phyloP scores from a whole-genome alignment of 352 stramenopile species.

The Pseudoperonospora humuli region DNA sequence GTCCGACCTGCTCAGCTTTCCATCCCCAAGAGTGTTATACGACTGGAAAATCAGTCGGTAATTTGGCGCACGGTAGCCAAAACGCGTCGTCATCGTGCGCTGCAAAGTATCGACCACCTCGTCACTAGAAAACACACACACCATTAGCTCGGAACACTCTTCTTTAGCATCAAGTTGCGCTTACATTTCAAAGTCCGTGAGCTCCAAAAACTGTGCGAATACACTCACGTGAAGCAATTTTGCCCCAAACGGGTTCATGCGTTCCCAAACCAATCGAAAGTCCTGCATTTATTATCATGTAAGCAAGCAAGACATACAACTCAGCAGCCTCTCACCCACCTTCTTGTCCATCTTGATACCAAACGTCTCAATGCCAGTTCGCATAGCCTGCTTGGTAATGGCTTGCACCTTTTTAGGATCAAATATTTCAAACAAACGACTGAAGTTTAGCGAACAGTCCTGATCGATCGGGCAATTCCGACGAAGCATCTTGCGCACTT shows the following conservation, averaged over 20 bases:
- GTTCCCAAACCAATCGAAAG: constrained; percentile 55
- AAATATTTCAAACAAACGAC: constrained; percentile 67
- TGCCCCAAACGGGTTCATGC: constrained; percentile 52
- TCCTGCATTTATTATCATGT: constrained; percentile 24
- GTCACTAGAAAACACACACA: constrained; percentile 32
- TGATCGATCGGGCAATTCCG: constrained; percentile 71
- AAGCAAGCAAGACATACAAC: background rate
- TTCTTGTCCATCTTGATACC: constrained; percentile 73
- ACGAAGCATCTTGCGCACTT: constrained; percentile 61
- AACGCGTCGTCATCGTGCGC: constrained; percentile 56
- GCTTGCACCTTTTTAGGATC: constrained; percentile 55
- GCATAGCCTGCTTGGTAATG: constrained; percentile 38
- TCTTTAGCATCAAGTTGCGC: too few species aligned
- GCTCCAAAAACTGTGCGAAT: constrained; percentile 61
- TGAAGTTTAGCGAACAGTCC: constrained; percentile 68
- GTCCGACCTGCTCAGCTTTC: constrained; percentile 53
- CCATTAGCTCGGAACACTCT: background rate
- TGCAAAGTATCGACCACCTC: constrained; percentile 56
- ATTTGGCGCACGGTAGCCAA: constrained; percentile 52
- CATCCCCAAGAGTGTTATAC: constrained; percentile 63
- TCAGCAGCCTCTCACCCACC: constrained; percentile 26
- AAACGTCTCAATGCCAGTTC: constrained; percentile 50
- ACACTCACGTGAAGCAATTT: constrained; percentile 48
- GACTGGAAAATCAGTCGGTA: constrained; percentile 74
- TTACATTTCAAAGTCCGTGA: constrained; percentile 76